Evolutionary conservation across 306 rosid genomes (phyloP), one percentile per base, ranked within the genome.

Genomic region (Dicorynia guianensis): DNA sequence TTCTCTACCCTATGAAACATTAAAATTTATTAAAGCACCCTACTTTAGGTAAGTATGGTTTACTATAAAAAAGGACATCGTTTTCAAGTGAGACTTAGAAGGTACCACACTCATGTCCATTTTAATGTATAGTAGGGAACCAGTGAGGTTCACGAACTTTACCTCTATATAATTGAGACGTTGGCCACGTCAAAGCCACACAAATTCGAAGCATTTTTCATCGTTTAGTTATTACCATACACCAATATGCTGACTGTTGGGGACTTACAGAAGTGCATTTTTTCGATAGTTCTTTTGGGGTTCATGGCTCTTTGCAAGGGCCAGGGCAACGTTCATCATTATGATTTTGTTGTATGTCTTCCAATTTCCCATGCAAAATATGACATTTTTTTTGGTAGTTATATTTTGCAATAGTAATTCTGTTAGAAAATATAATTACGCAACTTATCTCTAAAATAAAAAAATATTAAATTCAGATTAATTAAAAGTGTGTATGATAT

Each of bases 281-380:
- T 57, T 19, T n/a, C 67, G 9, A 40, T 76, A 13, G 14, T 59
- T 7, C 5, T 76, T 18, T 52, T 67, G 43, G 58, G 54, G 5
- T 67, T 47, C 25, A 7, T 76, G 44, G 40, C 56, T 42, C 0
- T 69, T 17, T 19, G 75, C 81, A 38, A 48, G 35, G 36, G 52
- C 46, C n/a, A n/a, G n/a, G n/a, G n/a, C n/a, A 71, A 71, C 6
- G 44, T 43, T 30, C 76, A 71, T 56, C n/a, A 71, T 33, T 71
- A 42, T 71, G 76, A 71, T 46, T 57, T 71, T 35, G 34, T 71
- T 1, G 66, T 71, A 57, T 14, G 57, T 40, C 50, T 63, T 39
- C 14, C 18, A 15, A 17, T 40, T 25, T 25, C 35, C 50, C 13
- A 8, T 19, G 0, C 4, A 1, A 50, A 12, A 3, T 6, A 3